Percentiles rank a stretch among this genome's conserved stretches.
Evolutionary conservation across 2,329 filamentous ascomycete genomes (phyloP).

Genomic region (Colletotrichum cereale): DNA sequence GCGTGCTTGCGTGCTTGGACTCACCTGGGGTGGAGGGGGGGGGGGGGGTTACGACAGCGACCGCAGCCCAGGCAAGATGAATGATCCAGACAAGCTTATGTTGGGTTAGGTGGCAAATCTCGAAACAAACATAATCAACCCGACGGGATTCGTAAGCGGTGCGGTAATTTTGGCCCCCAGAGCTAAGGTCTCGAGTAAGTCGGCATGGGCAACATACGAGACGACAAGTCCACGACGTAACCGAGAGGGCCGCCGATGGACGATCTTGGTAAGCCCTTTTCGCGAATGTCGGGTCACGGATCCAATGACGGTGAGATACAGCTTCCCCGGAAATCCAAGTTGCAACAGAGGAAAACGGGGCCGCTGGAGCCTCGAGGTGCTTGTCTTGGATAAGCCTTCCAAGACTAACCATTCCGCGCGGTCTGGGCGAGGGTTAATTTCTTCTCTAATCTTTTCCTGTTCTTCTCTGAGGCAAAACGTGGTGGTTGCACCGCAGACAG

Average conservation of each 20-base stretch:
- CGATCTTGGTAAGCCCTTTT: constrained; percentile 34
- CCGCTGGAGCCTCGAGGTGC: not conserved
- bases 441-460: not conserved
- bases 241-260: constrained; percentile 20
- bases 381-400: not conserved
- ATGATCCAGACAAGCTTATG: constrained; percentile 26
- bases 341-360: constrained; percentile 16
- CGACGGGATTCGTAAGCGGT: not conserved
- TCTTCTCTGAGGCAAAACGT: not conserved
- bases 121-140: constrained; percentile 21
- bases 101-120: constrained; percentile 8
- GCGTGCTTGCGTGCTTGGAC: not conserved
- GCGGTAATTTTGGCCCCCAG: constrained; percentile 14
- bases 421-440: not conserved
- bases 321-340: constrained; percentile 26
- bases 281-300: not conserved
- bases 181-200: not conserved
- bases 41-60: not conserved
- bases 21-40: too few relatives aligned
- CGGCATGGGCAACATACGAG: not conserved
- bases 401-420: constrained; percentile 30
- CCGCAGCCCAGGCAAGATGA: not conserved
- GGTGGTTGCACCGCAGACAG: constrained; percentile 20
- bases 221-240: constrained; percentile 17
- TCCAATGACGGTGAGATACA: constrained; percentile 18